phyloP scores from a whole-genome alignment of 768 basidiomycete genomes.

The Thelephora ganbajun region DNA sequence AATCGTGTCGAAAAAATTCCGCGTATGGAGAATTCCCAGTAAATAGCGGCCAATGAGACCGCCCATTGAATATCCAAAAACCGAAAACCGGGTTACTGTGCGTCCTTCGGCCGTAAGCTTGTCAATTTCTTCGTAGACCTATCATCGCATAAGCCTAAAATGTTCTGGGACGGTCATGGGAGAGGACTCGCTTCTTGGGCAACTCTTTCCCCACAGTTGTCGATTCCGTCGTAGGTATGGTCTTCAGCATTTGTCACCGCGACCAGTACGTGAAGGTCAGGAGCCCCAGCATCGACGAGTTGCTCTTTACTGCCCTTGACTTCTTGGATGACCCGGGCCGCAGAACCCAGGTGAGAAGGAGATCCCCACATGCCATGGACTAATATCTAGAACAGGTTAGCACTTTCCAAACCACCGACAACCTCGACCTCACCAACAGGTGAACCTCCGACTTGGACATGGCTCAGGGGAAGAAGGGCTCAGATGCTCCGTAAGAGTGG shows the following conservation, averaged over 20 bases:
- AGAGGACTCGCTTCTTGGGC: neutral
- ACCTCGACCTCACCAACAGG: too few relatives aligned
- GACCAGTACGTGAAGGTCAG: neutral
- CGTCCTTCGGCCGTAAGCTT: neutral
- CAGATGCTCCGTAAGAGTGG: too few relatives aligned
- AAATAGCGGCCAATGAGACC: neutral
- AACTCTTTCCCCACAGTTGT: neutral
- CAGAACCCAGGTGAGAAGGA: neutral
- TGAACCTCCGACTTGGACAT: too few relatives aligned
- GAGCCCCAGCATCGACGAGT: neutral
- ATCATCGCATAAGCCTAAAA: neutral
- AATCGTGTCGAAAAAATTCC: neutral
- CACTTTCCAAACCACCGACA: neutral
- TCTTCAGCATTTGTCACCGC: neutral
- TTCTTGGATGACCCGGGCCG: neutral
- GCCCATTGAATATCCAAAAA: neutral
- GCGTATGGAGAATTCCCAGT: neutral
- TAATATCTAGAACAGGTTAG: neutral
- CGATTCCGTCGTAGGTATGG: neutral
- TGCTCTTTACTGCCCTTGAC: neutral
- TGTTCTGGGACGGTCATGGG: neutral
- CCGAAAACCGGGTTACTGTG: neutral
- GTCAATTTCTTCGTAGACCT: neutral
- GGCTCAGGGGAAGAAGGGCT: too few relatives aligned
- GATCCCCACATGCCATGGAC: neutral